phyloP scores from a whole-genome alignment of 805 yeast species.

The Isabelozyma gotoi region DNA sequence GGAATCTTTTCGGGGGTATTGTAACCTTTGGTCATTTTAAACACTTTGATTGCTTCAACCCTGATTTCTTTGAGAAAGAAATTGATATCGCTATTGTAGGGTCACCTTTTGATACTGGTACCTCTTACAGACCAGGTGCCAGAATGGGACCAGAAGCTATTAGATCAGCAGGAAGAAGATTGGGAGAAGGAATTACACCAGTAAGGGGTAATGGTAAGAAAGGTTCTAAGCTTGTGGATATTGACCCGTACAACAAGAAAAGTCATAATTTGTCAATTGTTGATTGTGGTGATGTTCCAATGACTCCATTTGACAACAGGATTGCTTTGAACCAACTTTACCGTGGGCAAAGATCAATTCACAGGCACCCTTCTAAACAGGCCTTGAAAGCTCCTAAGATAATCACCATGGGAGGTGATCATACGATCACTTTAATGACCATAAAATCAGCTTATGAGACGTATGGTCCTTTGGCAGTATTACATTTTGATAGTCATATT shows the following conservation, averaged over 20 bases:
- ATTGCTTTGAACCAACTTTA: slow-evolving; percentile 61
- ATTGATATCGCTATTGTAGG: slow-evolving; percentile 27
- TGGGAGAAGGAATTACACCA: slow-evolving; percentile 37
- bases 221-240: slow-evolving; percentile 31
- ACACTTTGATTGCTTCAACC: slow-evolving; percentile 47
- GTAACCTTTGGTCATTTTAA: slow-evolving; percentile 54
- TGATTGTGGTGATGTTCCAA: slow-evolving; percentile 67
- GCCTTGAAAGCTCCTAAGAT: slow-evolving; percentile 29
- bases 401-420: slow-evolving; percentile 63
- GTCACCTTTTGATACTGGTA: slow-evolving; percentile 30
- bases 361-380: slow-evolving; percentile 6
- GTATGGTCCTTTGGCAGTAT: slow-evolving; percentile 46
- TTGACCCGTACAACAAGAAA: slow-evolving; percentile 54
- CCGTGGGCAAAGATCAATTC: slow-evolving; percentile 41
- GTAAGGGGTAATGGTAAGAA: slow-evolving; percentile 35
- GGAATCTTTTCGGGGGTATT: slow-evolving; percentile 47
- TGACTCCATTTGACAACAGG: slow-evolving; percentile 64
- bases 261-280: slow-evolving; percentile 43
- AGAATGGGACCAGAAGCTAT: slow-evolving; percentile 26
- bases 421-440: slow-evolving; percentile 53
- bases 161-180: slow-evolving; percentile 14
- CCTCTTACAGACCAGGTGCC: slow-evolving; percentile 26
- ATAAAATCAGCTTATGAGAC: slow-evolving; percentile 51
- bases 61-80: slow-evolving; percentile 16
- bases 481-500: slow-evolving; percentile 67